Percentiles rank a stretch among this genome's conserved stretches.
phyloP scores from a whole-genome alignment of 2,329 filamentous ascomycete species.

The Aspergillus neoniger region DNA sequence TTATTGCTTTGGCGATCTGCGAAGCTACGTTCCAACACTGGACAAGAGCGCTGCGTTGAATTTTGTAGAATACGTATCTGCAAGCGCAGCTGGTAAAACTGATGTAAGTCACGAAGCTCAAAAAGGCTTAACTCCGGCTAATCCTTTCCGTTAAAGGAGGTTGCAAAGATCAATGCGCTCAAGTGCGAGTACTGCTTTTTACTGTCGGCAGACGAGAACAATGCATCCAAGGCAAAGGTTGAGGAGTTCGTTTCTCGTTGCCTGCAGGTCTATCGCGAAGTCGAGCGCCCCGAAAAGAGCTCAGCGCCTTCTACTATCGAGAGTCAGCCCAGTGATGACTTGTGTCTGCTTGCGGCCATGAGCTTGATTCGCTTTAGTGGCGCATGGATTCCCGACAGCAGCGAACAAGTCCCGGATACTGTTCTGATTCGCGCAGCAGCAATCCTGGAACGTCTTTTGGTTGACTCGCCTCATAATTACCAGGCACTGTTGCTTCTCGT shows the following conservation, averaged over 20 bases:
- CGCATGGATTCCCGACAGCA: conserved; percentile 18
- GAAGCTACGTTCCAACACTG: conserved; percentile 35
- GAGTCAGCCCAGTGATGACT: conserved; percentile 47
- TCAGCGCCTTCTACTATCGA: conserved; percentile 41
- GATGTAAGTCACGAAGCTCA: conserved; percentile 25
- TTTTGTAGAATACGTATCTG: conserved; percentile 31
- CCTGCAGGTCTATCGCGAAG: conserved; percentile 36
- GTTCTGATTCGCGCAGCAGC: conserved; percentile 41
- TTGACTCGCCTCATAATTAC: conserved; percentile 51
- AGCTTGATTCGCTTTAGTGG: conserved; percentile 38
- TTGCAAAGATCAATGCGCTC: conserved; percentile 44
- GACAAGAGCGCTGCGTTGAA: conserved; percentile 28
- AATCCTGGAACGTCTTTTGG: conserved; percentile 43
- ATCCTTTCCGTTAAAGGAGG: conserved; percentile 26
- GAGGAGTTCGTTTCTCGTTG: conserved; percentile 44
- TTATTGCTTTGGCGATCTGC: conserved; percentile 50
- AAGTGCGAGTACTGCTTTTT: conserved; percentile 47
- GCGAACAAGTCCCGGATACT: conserved; percentile 27
- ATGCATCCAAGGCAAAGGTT: conserved; percentile 27
- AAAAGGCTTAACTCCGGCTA: neutral
- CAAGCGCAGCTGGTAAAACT: conserved; percentile 22
- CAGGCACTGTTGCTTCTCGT: conserved; percentile 47
- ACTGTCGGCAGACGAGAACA: conserved; percentile 34
- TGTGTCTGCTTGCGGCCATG: conserved; percentile 48
- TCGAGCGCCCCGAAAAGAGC: conserved; percentile 24